Conservation (phyloP, 345 rosid species). For the Boechera stricta region DNA sequence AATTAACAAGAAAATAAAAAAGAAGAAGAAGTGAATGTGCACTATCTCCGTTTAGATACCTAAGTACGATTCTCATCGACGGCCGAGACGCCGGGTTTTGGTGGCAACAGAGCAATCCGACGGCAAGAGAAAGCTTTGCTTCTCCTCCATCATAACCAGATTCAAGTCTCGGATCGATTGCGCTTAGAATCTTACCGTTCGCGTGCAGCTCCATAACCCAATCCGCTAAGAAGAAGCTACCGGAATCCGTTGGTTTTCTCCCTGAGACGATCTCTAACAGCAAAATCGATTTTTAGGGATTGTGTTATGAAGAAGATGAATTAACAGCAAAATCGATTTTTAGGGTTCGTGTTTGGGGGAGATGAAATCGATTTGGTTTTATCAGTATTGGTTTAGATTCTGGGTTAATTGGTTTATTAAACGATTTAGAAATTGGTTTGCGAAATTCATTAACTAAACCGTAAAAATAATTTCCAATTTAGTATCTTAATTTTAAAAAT, state of each 20-base stretch:
- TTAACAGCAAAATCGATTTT: too few species aligned
- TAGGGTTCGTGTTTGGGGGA: too few species aligned
- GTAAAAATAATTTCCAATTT: too few species aligned
- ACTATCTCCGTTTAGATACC: slow-evolving; percentile 54
- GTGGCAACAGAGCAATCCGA: slow-evolving; percentile 63
- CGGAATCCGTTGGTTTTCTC: slow-evolving; percentile 41
- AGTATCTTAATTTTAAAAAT: too few species aligned
- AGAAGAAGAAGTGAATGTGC: not conserved
- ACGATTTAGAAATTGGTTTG: too few species aligned
- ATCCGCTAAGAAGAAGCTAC: slow-evolving; percentile 41
- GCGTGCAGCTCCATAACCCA: slow-evolving; percentile 39
- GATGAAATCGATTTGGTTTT: too few species aligned
- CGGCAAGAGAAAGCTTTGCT: slow-evolving; percentile 50
- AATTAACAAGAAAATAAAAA: too few species aligned
- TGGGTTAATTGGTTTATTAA: too few species aligned
- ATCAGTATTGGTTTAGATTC: too few species aligned
- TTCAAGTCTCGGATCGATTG: slow-evolving; percentile 49
- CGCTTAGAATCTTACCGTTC: slow-evolving; percentile 45
- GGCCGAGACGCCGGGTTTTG: slow-evolving; percentile 52
- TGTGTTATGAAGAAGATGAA: too few species aligned
- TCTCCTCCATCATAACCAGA: slow-evolving; percentile 45
- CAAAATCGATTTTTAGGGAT: slow-evolving; percentile 1
- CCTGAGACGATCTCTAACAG: slow-evolving; percentile 42
- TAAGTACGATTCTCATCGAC: slow-evolving; percentile 57
- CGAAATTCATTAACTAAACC: too few species aligned